Conservation (phyloP, 2,329 filamentous ascomycete genomes). For the Ambrosiella beaveri region DNA sequence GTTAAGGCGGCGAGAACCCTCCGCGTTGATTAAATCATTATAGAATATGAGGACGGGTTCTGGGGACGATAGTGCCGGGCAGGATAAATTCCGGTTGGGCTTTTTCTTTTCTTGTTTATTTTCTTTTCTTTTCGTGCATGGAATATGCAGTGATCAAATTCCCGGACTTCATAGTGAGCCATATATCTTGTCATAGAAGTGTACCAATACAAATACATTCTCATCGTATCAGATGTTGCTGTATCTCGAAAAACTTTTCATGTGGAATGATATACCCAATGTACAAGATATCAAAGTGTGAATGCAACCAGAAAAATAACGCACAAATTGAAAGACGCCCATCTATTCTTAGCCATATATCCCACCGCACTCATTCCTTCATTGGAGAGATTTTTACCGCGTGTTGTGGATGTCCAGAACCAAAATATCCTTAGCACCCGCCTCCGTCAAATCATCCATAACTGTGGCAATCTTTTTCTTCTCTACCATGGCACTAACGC, state of each 20-base stretch:
- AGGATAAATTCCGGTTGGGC: not conserved
- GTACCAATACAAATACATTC: slow-evolving; percentile 13
- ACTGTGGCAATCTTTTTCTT: slow-evolving; percentile 68
- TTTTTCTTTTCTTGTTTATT: slow-evolving; percentile 2
- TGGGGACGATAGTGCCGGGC: not conserved
- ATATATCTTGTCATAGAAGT: slow-evolving; percentile 4
- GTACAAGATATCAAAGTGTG: no score
- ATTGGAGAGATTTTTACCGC: slow-evolving; percentile 21
- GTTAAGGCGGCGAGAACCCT: slow-evolving; percentile 47
- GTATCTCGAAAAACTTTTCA: not conserved
- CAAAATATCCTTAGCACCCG: slow-evolving; percentile 71
- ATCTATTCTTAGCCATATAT: not conserved
- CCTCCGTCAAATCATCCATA: slow-evolving; percentile 66
- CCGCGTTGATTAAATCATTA: slow-evolving; percentile 44
- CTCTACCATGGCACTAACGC: slow-evolving; percentile 86
- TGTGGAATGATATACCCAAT: slow-evolving; percentile 2
- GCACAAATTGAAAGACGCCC: not conserved
- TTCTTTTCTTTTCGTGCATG: slow-evolving; percentile 4
- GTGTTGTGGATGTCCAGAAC: slow-evolving; percentile 77
- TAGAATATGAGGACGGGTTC: not conserved
- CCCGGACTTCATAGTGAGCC: no score
- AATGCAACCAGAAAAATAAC: not conserved
- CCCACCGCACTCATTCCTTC: not conserved
- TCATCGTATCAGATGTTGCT: not conserved
- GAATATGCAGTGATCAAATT: not conserved